Evolutionary conservation across 2,329 filamentous ascomycete species (phyloP), one percentile per base, ranked within the genome.

Genomic region (Exophiala viscosa): DNA sequence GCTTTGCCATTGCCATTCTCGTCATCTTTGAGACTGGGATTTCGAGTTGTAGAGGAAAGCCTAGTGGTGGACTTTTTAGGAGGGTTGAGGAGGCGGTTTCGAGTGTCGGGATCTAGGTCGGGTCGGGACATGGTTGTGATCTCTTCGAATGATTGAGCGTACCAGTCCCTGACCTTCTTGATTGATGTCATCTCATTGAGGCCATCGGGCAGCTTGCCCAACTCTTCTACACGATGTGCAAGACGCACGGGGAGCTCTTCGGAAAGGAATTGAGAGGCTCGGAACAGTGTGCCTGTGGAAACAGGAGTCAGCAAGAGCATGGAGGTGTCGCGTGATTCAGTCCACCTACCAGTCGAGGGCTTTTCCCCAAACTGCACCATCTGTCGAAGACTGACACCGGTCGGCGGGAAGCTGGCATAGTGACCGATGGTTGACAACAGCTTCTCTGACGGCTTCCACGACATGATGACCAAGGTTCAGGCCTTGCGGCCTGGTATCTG

Each of bases 91-190:
- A 97, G 78, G 45, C 89, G 82, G 62, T 90, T 83, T 67, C 86
- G 85, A 58, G 95, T 80, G 62, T 95, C 88, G 65, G 80, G 80
- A 54, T 81, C 81, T 34, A 97, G 80, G 48, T 81, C 79, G 51
- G 93, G 93, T 66, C 88, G 83, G 55, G 87, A 83, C 5, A 99
- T 79, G 50, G 82, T 84, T 61, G 91, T 96, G 71, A 99, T 95
- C 80, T 99, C 93, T 90, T 99, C 93, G 67, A 99, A 99, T 46
- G 93, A 99, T 76, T 99, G 93, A 60, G 92, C 93, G 71, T 99
- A 99, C 93, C 93, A 99, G 67, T 97, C 91, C 70, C 91, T 87
- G 62, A 99, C 93, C 66, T 86, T 90, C 70, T 86, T 85, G 62
- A 99, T 96, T 9, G 93, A 97, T 35, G 91, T 89, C 93, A 99